Evolutionary conservation across 2,329 filamentous ascomycete genomes (phyloP).

Genomic region (Cadophora sp.): DNA sequence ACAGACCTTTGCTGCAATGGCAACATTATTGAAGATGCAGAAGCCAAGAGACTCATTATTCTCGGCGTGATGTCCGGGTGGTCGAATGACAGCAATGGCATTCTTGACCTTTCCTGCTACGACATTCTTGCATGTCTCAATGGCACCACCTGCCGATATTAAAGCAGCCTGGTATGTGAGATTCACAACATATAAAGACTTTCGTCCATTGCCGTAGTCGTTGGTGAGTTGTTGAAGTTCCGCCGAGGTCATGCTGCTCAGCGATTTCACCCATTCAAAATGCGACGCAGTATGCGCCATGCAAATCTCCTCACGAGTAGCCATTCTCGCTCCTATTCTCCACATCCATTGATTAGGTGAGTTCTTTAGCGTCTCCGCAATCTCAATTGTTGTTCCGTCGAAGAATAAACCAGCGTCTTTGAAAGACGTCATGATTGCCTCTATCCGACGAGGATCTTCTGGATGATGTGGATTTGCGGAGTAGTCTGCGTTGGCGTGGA

Average conservation of each 20-base stretch:
- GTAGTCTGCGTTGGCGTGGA: slow-evolving; percentile 86
- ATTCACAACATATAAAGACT: slow-evolving; percentile 83
- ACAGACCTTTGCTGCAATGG: slow-evolving; percentile 87
- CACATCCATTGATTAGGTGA: slow-evolving; percentile 69
- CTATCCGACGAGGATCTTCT: slow-evolving; percentile 91
- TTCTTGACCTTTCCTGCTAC: slow-evolving; percentile 86
- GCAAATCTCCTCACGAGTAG: slow-evolving; percentile 80
- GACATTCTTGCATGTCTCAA: slow-evolving; percentile 95
- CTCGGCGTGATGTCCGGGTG: slow-evolving; percentile 95
- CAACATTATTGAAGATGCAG: slow-evolving; percentile 98
- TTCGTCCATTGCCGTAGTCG: slow-evolving; percentile 66
- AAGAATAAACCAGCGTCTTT: slow-evolving; percentile 81
- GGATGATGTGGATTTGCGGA: slow-evolving; percentile 82
- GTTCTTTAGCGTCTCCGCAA: slow-evolving; percentile 58
- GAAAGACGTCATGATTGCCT: slow-evolving; percentile 90
- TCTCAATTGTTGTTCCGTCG: slow-evolving; percentile 61
- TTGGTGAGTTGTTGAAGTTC: slow-evolving; percentile 73
- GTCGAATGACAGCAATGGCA: slow-evolving; percentile 92
- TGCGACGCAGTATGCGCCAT: slow-evolving; percentile 80
- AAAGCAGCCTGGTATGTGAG: slow-evolving; percentile 82
- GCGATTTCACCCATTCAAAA: slow-evolving; percentile 74
- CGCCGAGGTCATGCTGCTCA: slow-evolving; percentile 61
- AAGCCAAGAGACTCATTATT: slow-evolving; percentile 88
- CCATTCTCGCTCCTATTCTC: slow-evolving; percentile 80
- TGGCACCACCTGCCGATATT: slow-evolving; percentile 88